These are phyloP conservation scores for Fusarium praegraminearum DNA, from an alignment of 2,329 filamentous ascomycete species.

Conservation along the genomic window DNA sequence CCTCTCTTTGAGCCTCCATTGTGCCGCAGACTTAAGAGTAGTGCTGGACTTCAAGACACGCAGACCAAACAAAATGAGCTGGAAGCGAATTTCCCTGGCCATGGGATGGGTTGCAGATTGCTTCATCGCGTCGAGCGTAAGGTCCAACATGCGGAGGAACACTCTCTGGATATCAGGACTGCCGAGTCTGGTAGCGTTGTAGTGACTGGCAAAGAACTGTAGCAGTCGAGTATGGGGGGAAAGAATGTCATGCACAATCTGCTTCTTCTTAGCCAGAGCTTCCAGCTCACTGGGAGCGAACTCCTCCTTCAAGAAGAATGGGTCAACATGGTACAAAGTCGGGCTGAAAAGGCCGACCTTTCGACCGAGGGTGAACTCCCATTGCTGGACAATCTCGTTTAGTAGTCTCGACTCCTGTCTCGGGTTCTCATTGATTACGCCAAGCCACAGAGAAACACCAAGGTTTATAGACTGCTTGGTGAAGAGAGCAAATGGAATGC, in stretches of 20 bases:
- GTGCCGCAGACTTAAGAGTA: slow-evolving; percentile 70
- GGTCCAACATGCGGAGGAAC: slow-evolving; percentile 83
- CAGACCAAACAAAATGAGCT: slow-evolving; percentile 85
- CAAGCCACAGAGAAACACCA: slow-evolving; percentile 95
- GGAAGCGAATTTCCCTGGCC: slow-evolving; percentile 91
- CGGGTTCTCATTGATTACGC: slow-evolving; percentile 96
- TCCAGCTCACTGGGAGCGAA: slow-evolving; percentile 91
- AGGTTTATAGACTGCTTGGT: slow-evolving; percentile 96
- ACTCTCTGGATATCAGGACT: slow-evolving; percentile 84
- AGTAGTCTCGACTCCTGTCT: slow-evolving; percentile 87
- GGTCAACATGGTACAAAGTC: slow-evolving; percentile 79
- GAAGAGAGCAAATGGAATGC: slow-evolving; percentile 92
- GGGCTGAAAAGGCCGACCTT: slow-evolving; percentile 85
- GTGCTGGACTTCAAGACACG: slow-evolving; percentile 80
- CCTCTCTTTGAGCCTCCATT: slow-evolving; percentile 89
- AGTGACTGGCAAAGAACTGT: slow-evolving; percentile 93
- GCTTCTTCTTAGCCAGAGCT: slow-evolving; percentile 78
- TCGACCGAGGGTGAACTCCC: slow-evolving; percentile 85
- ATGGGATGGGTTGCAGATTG: slow-evolving; percentile 82
- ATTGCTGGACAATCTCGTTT: slow-evolving; percentile 88
- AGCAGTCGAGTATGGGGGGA: slow-evolving; percentile 87
- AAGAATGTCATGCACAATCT: slow-evolving; percentile 83
- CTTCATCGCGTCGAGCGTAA: slow-evolving; percentile 81
- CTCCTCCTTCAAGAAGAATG: slow-evolving; percentile 91
- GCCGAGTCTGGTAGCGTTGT: slow-evolving; percentile 89